phyloP scores from a whole-genome alignment of 305 asterid species.

The Solanum hybrid region DNA sequence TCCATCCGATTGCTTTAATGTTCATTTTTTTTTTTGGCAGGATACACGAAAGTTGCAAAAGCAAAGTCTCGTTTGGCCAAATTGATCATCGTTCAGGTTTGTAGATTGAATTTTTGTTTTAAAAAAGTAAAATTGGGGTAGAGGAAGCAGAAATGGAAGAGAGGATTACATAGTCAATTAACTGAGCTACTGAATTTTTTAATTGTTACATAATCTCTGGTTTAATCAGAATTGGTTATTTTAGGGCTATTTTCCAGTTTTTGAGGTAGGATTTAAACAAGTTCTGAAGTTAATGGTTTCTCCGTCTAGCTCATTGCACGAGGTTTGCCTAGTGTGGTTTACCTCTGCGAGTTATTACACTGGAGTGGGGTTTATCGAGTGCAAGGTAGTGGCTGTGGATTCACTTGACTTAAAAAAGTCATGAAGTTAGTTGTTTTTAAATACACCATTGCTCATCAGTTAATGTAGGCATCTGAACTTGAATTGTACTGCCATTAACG shows the following conservation, averaged over 20 bases:
- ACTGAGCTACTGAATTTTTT: background rate
- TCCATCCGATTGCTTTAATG: background rate
- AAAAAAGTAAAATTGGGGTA: background rate
- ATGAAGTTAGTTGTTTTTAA: background rate
- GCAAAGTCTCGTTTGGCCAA: slow-evolving; percentile 57
- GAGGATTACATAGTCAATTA: background rate
- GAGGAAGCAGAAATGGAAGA: background rate
- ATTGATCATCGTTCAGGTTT: slow-evolving; percentile 60
- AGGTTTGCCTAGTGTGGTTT: background rate
- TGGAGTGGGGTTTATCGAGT: background rate
- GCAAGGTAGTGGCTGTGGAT: background rate
- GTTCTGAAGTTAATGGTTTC: background rate
- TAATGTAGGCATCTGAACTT: background rate
- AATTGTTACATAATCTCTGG: background rate
- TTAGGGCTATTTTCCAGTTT: background rate
- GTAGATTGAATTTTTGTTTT: background rate
- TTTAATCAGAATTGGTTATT: background rate
- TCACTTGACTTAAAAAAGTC: background rate
- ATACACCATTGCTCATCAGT: background rate
- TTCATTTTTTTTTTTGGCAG: slow-evolving; percentile 14
- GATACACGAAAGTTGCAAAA: slow-evolving; percentile 57
- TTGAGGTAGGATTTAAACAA: background rate
- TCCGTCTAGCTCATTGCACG: background rate
- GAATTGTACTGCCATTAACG: background rate
- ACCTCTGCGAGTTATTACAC: background rate